Evolutionary conservation across 148 eudicot species (phyloP).

Genomic region (Chenopodium quinoa): DNA sequence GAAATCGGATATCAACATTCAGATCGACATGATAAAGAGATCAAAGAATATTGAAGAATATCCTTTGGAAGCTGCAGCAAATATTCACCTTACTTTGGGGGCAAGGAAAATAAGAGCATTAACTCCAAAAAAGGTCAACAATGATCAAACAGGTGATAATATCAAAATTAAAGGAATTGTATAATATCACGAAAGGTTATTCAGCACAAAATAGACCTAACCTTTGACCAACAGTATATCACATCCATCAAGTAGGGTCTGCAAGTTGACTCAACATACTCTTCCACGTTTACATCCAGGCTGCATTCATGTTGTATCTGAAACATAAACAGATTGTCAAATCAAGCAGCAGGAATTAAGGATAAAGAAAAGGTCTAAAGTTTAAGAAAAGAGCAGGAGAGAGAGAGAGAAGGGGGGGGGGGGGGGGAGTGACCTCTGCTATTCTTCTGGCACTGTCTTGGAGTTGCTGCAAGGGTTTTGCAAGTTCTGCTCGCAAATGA

Average conservation of each 20-base stretch:
- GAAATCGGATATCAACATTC: not conserved
- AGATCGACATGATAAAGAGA: not conserved
- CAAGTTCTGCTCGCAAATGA: slow-evolving; percentile 83
- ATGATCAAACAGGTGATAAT: not conserved
- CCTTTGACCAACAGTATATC: slow-evolving; percentile 99
- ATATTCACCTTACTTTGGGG: not conserved
- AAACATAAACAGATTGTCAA: slow-evolving; percentile 15
- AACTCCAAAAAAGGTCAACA: not conserved
- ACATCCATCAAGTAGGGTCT: slow-evolving; percentile 98
- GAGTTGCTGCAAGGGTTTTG: slow-evolving; percentile 88
- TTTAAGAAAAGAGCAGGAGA: not conserved
- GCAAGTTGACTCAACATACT: slow-evolving; percentile 85
- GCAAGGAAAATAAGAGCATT: not conserved
- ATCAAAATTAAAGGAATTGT: not conserved
- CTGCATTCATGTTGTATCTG: slow-evolving; percentile 98
- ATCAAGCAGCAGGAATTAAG: not conserved
- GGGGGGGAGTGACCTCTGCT: slow-evolving; percentile 60
- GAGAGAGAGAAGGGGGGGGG: not conserved
- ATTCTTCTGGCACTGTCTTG: slow-evolving; percentile 96
- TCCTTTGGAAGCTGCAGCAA: slow-evolving; percentile 10
- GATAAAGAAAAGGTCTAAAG: not conserved
- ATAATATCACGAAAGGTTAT: not conserved
- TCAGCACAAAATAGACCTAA: slow-evolving; percentile 14
- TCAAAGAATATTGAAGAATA: not conserved
- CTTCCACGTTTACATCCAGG: slow-evolving; percentile 82